Conservation (phyloP, 805 yeast genomes). For the Middelhovenomyces tepae region DNA sequence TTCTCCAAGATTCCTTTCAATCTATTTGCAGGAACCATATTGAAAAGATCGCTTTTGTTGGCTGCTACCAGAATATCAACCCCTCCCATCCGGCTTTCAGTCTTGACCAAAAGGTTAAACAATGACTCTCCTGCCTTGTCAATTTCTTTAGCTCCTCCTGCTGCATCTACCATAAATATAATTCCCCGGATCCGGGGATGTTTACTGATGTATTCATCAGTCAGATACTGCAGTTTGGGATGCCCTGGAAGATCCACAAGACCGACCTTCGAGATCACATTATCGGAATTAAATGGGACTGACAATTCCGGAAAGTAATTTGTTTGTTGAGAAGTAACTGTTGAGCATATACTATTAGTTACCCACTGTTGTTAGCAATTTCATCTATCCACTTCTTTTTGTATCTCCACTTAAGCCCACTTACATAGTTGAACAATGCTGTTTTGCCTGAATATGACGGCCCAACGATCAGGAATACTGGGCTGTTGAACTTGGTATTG, state of each 20-base stretch:
- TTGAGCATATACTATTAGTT: slow-evolving; percentile 23
- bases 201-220: slow-evolving; percentile 40
- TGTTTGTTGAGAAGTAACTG: slow-evolving; percentile 48
- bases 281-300: slow-evolving; percentile 33
- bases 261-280: slow-evolving; percentile 32
- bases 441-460: slow-evolving; percentile 64
- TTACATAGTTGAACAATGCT: slow-evolving; percentile 33
- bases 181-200: slow-evolving; percentile 50
- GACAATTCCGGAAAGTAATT: slow-evolving; percentile 30
- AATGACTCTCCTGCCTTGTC: slow-evolving; percentile 50
- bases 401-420: too few relatives aligned
- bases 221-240: slow-evolving; percentile 54
- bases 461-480: slow-evolving; percentile 58
- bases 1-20: slow-evolving; percentile 50
- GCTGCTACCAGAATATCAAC: slow-evolving; percentile 70
- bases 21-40: slow-evolving; percentile 61
- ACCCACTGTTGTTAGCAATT: slow-evolving; percentile 19
- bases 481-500: slow-evolving; percentile 25
- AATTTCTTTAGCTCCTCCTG: slow-evolving; percentile 41
- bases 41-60: slow-evolving; percentile 80
- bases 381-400: too few relatives aligned
- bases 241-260: slow-evolving; percentile 88
- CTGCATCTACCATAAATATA: slow-evolving; percentile 70
- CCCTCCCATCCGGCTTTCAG: slow-evolving; percentile 62
- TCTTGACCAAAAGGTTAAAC: slow-evolving; percentile 46